phyloP scores from a whole-genome alignment of 805 yeast genomes.

The Metschnikowia vanudenii region DNA sequence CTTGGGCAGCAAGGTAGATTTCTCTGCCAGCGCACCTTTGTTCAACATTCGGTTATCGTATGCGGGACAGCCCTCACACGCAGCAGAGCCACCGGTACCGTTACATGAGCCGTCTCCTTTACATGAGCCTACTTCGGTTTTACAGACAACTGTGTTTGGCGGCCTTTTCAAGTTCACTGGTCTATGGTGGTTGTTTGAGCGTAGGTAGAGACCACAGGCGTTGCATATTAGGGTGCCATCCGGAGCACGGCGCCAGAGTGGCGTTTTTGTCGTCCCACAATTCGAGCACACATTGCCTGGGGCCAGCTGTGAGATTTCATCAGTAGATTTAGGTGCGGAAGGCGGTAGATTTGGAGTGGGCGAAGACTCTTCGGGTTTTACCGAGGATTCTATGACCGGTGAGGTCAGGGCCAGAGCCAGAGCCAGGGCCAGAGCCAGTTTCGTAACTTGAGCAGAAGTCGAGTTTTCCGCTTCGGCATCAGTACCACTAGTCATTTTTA shows the following conservation, averaged over 20 bases:
- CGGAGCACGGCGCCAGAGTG: slow-evolving; percentile 58
- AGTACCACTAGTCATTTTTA: too few relatives aligned
- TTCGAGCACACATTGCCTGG: slow-evolving; percentile 41
- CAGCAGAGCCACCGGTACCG: slow-evolving; percentile 82
- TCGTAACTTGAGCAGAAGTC: background rate
- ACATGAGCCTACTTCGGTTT: slow-evolving; percentile 55
- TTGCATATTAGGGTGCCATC: slow-evolving; percentile 57
- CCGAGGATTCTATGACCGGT: background rate
- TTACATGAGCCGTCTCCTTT: slow-evolving; percentile 79
- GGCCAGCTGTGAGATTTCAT: background rate
- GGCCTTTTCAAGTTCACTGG: slow-evolving; percentile 66
- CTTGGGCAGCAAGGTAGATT: slow-evolving; percentile 14
- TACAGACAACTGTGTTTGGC: slow-evolving; percentile 47
- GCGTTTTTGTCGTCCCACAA: slow-evolving; percentile 56
- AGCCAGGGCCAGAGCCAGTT: background rate
- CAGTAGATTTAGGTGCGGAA: background rate
- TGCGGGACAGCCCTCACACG: slow-evolving; percentile 83
- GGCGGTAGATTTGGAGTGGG: slow-evolving; percentile 3
- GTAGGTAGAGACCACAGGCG: slow-evolving; percentile 59
- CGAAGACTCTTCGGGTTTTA: background rate
- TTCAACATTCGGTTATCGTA: slow-evolving; percentile 62
- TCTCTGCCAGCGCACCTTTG: slow-evolving; percentile 5
- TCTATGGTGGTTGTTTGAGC: slow-evolving; percentile 60
- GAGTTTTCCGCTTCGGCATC: too few relatives aligned
- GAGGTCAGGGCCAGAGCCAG: background rate